Evolutionary conservation across 768 basidiomycete species (phyloP).

Genomic region (Russula compacta): DNA sequence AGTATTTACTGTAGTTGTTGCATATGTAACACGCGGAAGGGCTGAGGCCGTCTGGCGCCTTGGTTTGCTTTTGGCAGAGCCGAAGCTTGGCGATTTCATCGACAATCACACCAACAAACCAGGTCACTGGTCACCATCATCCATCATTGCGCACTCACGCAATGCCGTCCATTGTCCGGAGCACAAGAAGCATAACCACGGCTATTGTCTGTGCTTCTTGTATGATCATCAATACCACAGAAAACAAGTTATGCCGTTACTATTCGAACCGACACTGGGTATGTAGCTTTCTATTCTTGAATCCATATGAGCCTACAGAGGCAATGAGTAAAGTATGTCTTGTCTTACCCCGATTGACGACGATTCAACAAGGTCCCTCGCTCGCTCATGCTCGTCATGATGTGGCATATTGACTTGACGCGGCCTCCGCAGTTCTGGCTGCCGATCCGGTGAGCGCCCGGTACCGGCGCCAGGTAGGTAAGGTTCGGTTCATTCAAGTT

Average conservation of each 20-base stretch:
- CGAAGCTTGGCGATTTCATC: background rate
- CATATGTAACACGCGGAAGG: background rate
- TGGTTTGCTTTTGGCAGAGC: background rate
- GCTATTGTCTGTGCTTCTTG: background rate
- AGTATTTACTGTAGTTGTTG: background rate
- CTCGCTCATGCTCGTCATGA: background rate
- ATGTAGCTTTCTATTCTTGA: background rate
- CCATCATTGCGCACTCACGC: background rate
- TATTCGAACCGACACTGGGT: background rate
- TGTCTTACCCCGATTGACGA: too few relatives aligned
- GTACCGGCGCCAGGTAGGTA: too few relatives aligned
- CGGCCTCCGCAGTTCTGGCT: background rate
- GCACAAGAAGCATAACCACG: background rate
- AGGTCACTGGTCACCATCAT: background rate
- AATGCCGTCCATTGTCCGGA: background rate
- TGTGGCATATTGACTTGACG: too few relatives aligned
- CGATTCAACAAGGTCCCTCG: background rate
- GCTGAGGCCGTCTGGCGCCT: background rate
- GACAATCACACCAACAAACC: background rate
- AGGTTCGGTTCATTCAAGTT: too few relatives aligned
- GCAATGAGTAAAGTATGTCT: background rate
- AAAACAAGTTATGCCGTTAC: background rate
- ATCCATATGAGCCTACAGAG: background rate
- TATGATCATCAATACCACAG: slow-evolving; percentile 4
- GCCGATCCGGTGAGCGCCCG: background rate